A percentile compares a stretch with the other conserved stretches of the same genome.
Evolutionary conservation across 2,329 filamentous ascomycete genomes (phyloP).

Genomic region (Decorospora gaudefroyi): DNA sequence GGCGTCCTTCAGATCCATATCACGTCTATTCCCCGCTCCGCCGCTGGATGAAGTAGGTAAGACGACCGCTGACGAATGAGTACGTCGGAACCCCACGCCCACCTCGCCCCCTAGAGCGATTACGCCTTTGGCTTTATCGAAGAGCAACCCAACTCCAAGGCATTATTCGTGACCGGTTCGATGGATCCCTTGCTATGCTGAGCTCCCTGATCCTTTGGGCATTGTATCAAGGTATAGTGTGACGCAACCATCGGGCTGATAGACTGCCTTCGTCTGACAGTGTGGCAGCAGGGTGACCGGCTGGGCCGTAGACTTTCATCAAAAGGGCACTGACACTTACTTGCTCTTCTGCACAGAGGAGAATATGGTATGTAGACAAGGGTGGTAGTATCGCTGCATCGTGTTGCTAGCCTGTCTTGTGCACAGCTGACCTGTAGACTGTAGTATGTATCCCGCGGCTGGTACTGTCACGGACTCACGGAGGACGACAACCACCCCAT

Average conservation of each 20-base stretch:
- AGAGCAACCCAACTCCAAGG: slow-evolving; percentile 31
- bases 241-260: slow-evolving; percentile 30
- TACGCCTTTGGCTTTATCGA: slow-evolving; percentile 19
- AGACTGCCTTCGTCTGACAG: slow-evolving; percentile 21
- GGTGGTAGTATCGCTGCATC: slow-evolving; percentile 18
- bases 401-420: slow-evolving; percentile 16
- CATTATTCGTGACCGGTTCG: slow-evolving; percentile 32
- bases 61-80: slow-evolving; percentile 23
- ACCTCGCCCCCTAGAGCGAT: slow-evolving; percentile 16
- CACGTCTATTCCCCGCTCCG: slow-evolving; percentile 12
- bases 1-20: slow-evolving; percentile 16
- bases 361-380: slow-evolving; percentile 15
- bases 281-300: slow-evolving; percentile 21
- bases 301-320: slow-evolving; percentile 11
- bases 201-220: slow-evolving; percentile 21
- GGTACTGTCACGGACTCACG: slow-evolving; percentile 12
- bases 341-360: slow-evolving; percentile 11
- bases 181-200: slow-evolving; percentile 31
- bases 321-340: slow-evolving; percentile 12
- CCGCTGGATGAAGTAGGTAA: slow-evolving; percentile 34
- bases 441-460: slow-evolving; percentile 16
- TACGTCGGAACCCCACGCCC: slow-evolving; percentile 13
- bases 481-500: slow-evolving; percentile 5
- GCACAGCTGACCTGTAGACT: slow-evolving; percentile 27
- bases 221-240: slow-evolving; percentile 36